Base-by-base conservation (phyloP, 805 yeast genomes). In the Lipomyces oligophaga region DNA sequence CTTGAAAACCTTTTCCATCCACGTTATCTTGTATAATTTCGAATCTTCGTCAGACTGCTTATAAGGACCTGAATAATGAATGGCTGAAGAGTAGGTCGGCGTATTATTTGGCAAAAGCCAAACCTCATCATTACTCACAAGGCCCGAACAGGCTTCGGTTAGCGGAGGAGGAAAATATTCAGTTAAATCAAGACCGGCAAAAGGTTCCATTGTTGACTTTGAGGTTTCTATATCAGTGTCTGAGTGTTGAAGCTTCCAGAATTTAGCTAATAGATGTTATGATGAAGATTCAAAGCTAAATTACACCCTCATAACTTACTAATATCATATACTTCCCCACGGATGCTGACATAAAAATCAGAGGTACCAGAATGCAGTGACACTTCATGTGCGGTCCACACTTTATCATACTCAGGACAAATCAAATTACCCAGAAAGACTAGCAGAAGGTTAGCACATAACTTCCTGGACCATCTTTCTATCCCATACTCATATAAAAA, bases 91-190 rank as follows among this genome's bases (percentile, higher is more conserved):
- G 39, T 58, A 53, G 1, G 58, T 54, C 4, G 48, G 34, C 0
- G 72, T 66, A 13, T 60, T 41, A 47, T 69, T 69, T 49, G 50
- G 52, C 7, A 49, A 38, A 34, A 69, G 55, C 46, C 47, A 38
- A 11, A 69, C 60, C 3, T 56, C 38, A 0, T 40, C 52, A 33
- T 67, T 70, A 1, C 56, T 47, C 2, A 69, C 73, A 16, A 70
- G 58, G 5, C 58, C 61, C 2, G 71, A 69, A 45, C 73, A 69
- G 2, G 70, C 71, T 1, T 62, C 60, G 7, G 67, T 58, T 15
- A 69, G 54, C 8, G 73, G 73, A 20, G 68, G 70, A 4, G 70
- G 70, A 51, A 69, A 69, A 53, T 69, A 70, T 38, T 60, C 64
- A 11, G 67, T 59, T 27, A 70, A 16, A 42, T 70, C 73, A 40